Conservation (phyloP, 345 rosid species). For the Alliaria petiolata region DNA sequence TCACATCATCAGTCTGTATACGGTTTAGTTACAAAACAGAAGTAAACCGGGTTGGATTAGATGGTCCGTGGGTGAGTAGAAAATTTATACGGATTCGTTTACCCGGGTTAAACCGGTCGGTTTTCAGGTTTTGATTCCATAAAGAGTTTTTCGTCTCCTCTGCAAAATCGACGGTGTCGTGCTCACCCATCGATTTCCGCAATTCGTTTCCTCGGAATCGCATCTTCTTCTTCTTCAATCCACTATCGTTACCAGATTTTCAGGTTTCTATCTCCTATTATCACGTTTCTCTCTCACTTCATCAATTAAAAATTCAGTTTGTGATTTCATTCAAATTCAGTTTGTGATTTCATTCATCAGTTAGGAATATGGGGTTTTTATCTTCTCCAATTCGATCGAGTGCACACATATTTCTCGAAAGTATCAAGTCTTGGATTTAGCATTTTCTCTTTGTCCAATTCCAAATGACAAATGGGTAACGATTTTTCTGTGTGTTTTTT, state of each 20-base stretch:
- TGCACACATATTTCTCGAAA: neutral
- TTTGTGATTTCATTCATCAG: neutral
- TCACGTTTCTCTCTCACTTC: neutral
- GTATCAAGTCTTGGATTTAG: neutral
- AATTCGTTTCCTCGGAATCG: slow-evolving; percentile 50
- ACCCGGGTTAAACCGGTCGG: neutral
- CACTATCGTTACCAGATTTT: neutral
- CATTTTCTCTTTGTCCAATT: too few relatives aligned
- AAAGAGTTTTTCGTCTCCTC: slow-evolving; percentile 42
- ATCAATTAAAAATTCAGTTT: too few relatives aligned
- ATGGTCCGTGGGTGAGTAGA: too few relatives aligned
- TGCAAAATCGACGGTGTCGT: slow-evolving; percentile 35
- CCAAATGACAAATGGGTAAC: too few relatives aligned
- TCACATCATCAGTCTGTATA: too few relatives aligned
- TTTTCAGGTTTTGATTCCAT: neutral
- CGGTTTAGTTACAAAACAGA: too few relatives aligned
- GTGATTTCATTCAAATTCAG: too few relatives aligned
- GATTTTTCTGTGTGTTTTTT: neutral
- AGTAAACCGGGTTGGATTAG: too few relatives aligned
- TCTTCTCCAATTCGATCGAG: neutral
- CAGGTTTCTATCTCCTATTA: neutral
- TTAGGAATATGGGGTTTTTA: too few relatives aligned
- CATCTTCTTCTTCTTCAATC: slow-evolving; percentile 38
- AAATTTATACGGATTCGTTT: too few relatives aligned
- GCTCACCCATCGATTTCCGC: slow-evolving; percentile 24